phyloP scores from a whole-genome alignment of 73 alveolate genomes.

The Blepharisma stoltei region DNA sequence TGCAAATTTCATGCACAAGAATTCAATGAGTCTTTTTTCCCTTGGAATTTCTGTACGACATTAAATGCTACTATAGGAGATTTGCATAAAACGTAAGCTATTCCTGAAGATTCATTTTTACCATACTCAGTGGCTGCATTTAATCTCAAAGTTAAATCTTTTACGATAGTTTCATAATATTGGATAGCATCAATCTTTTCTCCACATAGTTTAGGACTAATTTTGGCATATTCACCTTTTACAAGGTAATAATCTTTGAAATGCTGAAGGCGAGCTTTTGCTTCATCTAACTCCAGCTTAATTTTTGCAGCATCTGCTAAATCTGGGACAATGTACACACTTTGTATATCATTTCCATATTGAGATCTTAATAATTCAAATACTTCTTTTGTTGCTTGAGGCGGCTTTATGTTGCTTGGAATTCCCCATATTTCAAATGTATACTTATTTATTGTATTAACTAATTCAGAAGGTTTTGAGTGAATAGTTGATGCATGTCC shows the following conservation, averaged over 20 bases:
- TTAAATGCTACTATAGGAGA: not conserved
- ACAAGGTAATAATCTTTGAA: not conserved
- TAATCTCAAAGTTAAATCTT: not conserved
- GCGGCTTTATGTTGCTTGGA: not conserved
- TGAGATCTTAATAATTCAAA: not conserved
- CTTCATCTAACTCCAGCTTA: not conserved
- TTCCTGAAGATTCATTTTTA: slow-evolving; percentile 8
- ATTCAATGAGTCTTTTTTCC: not conserved
- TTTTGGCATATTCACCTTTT: not conserved
- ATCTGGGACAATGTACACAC: not conserved
- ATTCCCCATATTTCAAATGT: slow-evolving; percentile 14
- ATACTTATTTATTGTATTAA: not conserved
- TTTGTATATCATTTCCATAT: not conserved
- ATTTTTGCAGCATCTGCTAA: not conserved
- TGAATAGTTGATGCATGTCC: not conserved
- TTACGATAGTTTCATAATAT: not conserved
- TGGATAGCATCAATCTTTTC: not conserved
- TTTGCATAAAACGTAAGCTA: slow-evolving; percentile 10
- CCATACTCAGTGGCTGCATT: not conserved
- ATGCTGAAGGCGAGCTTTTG: not conserved
- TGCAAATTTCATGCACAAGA: not conserved
- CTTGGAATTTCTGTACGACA: not conserved
- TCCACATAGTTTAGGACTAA: not conserved
- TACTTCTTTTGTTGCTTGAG: not conserved
- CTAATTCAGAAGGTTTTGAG: slow-evolving; percentile 7